A percentile compares a stretch with the other conserved stretches of the same genome.
These are phyloP conservation scores for Symmetrospora coprosmae DNA, from an alignment of 768 basidiomycete genomes.

Conservation along the genomic window DNA sequence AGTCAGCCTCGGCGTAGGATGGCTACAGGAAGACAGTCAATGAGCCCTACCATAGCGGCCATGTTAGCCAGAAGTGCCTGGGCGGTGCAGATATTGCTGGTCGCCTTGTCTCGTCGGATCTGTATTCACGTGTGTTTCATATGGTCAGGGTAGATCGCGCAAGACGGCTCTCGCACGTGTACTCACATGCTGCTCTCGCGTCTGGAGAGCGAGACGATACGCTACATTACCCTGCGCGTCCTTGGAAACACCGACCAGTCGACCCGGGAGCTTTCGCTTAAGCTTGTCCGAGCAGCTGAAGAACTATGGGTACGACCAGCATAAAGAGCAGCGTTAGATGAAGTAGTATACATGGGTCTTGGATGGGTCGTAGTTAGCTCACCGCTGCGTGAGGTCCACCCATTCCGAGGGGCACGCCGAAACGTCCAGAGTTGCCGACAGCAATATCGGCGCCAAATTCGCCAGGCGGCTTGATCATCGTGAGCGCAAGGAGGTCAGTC, in stretches of 20 bases:
- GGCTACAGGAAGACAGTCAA: slow-evolving; percentile 39
- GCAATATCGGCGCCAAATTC: slow-evolving; percentile 98
- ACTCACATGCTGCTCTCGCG: slow-evolving; percentile 44
- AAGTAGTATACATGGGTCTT: background rate
- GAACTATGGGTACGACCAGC: too few relatives aligned
- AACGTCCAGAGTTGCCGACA: slow-evolving; percentile 84
- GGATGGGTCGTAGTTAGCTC: background rate
- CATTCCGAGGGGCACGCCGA: slow-evolving; percentile 93
- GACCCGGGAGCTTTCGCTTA: slow-evolving; percentile 98
- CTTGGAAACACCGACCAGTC: slow-evolving; percentile 77
- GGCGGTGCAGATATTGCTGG: slow-evolving; percentile 94
- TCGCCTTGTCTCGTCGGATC: slow-evolving; percentile 93
- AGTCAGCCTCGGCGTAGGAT: background rate
- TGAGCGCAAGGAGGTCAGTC: slow-evolving; percentile 82
- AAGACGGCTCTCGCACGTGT: slow-evolving; percentile 44
- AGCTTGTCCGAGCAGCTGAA: slow-evolving; percentile 82
- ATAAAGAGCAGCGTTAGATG: too few relatives aligned
- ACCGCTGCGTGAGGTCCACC: slow-evolving; percentile 85
- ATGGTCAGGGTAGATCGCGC: slow-evolving; percentile 35
- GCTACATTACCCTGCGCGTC: slow-evolving; percentile 72
- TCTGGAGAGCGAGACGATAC: slow-evolving; percentile 85
- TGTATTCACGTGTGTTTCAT: slow-evolving; percentile 79
- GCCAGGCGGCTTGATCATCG: slow-evolving; percentile 83
- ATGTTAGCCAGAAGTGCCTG: slow-evolving; percentile 97
- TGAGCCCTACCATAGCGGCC: slow-evolving; percentile 61